Conservation (phyloP, 225 moss, liverwort and hornwort species). For the Physcomitrium patens region DNA sequence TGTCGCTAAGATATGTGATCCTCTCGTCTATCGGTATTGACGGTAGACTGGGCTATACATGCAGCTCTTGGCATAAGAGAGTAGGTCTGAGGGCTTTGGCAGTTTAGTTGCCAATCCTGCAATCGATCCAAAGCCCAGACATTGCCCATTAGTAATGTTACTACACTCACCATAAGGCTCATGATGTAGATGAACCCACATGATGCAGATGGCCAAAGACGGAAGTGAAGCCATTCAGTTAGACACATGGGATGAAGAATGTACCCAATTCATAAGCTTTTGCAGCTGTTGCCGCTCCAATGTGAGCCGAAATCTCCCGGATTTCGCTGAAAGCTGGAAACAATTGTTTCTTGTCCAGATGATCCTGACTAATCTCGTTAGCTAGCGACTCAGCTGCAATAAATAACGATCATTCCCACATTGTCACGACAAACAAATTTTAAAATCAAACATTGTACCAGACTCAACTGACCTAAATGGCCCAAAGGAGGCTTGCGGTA, state of each 20-base stretch:
- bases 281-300: conserved; percentile 42
- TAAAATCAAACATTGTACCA: no score
- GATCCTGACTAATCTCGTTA: conserved; percentile 33
- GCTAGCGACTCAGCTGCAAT: conserved; percentile 46
- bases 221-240: no score
- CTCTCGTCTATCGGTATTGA: conserved; percentile 35
- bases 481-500: background rate
- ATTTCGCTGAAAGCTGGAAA: conserved; percentile 45
- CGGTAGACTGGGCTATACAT: conserved; percentile 54
- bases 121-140: conserved; percentile 4
- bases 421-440: background rate
- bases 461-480: background rate
- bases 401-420: background rate
- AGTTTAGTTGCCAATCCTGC: conserved; percentile 60
- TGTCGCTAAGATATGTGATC: background rate
- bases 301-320: conserved; percentile 44
- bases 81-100: conserved; percentile 53
- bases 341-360: conserved; percentile 38
- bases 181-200: no score
- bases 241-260: background rate
- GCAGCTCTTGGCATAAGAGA: conserved; percentile 49
- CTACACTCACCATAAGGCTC: background rate
- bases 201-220: no score
- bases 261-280: conserved; percentile 48
- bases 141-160: background rate